These are phyloP conservation scores for Syzygium malaccense DNA, from an alignment of 441 rosid genomes.

Conservation along the genomic window DNA sequence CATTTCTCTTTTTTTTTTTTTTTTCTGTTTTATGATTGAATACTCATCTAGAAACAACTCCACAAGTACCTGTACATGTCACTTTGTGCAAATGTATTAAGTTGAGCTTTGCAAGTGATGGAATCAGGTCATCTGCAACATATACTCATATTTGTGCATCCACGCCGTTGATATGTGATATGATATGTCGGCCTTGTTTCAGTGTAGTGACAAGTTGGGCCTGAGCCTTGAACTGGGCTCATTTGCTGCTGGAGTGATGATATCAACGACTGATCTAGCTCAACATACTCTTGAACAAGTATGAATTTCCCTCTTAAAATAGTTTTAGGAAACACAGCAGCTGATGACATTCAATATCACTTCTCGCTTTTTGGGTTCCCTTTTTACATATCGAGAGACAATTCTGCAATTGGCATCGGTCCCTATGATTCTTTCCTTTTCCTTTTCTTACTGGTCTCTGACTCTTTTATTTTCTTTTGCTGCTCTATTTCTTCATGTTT, in stretches of 20 bases:
- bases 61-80: neutral
- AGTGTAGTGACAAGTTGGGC: conserved; percentile 98
- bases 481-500: neutral
- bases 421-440: neutral
- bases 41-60: neutral
- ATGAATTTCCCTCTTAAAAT: conserved; percentile 16
- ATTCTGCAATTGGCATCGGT: neutral
- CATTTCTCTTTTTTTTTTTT: conserved; percentile 16
- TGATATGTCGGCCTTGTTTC: conserved; percentile 29
- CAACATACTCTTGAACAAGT: conserved; percentile 97
- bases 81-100: neutral
- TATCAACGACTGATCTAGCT: conserved; percentile 90
- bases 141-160: neutral
- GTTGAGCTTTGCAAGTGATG: neutral
- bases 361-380: neutral
- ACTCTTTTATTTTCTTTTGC: neutral
- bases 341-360: neutral
- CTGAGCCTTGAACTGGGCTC: conserved; percentile 97
- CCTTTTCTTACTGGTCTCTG: neutral
- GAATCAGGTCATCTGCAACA: neutral
- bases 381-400: neutral
- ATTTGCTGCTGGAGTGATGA: conserved; percentile 98
- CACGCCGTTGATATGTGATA: neutral
- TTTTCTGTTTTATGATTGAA: neutral
- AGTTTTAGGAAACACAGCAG: conserved; percentile 1